Base-by-base conservation (phyloP, 345 rosid species). In the Excoecaria agallocha region DNA sequence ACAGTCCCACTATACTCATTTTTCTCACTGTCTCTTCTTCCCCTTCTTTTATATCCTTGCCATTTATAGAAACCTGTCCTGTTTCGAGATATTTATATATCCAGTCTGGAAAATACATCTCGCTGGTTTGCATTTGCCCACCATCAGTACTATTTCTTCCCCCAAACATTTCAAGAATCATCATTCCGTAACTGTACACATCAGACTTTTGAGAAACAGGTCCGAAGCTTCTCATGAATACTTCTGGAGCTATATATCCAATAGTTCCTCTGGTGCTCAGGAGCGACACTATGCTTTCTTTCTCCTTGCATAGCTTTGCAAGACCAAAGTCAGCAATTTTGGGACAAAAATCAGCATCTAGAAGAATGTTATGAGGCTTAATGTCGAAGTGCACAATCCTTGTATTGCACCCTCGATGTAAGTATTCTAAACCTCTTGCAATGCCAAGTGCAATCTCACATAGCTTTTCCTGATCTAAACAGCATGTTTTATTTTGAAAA, bases 341-440 rank as follows among this genome's bases (percentile, higher is more conserved):
- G 1, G 80, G 77, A 65, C 71, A 37, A 1, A 77, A 71, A 6
- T 63, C 56, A 22, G 62, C 72, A 8, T 72, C 77, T 0, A 72
- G 59, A 64, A 76, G 80, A 63, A 80, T 56, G 54, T 80, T 80
- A 11, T 68, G 74, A 22, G 83, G 77, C 4, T 76, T 80, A 62
- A 80, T 80, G 50, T 80, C 77, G 35, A 76, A 80, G 56, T 80
- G 77, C 74, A 80, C 79, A 54, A 80, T 76, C 54, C 64, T 64
- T 7, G 67, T 68, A 66, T 68, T 72, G 30, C 83, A 76, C 0
- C 80, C 74, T 19, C 51, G 25, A 64, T 76, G 83, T 15, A 80
- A 35, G 50, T 71, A 77, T 22, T 77, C 80, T 9, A 77, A 12
- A 10, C 76, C 80, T 56, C 76, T 30, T 12, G 75, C 80, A 25